phyloP scores from a whole-genome alignment of 345 rosid genomes.

The Litchi chinensis region DNA sequence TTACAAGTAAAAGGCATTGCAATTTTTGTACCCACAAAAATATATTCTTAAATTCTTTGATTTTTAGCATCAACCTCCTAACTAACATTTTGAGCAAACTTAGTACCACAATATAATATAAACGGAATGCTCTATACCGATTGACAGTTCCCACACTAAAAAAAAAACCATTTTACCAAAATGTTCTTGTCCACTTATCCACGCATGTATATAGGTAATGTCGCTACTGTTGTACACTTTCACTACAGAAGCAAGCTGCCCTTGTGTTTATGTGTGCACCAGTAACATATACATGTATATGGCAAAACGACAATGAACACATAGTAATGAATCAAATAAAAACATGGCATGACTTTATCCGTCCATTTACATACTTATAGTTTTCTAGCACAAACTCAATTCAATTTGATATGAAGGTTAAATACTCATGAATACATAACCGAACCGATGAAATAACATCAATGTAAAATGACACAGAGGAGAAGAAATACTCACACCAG shows the following conservation, averaged over 20 bases:
- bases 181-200: not conserved
- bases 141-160: not conserved
- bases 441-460: not conserved
- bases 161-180: not conserved
- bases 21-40: not conserved
- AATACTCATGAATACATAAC: not conserved
- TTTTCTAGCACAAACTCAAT: not conserved
- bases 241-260: not conserved
- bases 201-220: not conserved
- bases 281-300: not conserved
- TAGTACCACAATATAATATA: not conserved
- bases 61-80: not conserved
- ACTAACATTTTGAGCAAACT: not conserved
- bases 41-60: not conserved
- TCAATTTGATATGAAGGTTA: not conserved
- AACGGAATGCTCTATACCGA: not conserved
- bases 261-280: not conserved
- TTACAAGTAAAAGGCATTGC: not conserved
- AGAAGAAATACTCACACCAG: constrained; percentile 42
- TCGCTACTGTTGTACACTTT: not conserved
- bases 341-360: not conserved
- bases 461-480: not conserved
- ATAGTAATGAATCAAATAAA: too few species aligned
- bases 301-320: too few species aligned
- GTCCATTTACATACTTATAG: not conserved